Conservation (phyloP, 2,329 filamentous ascomycete genomes). For the Ceratocystis huliohia region DNA sequence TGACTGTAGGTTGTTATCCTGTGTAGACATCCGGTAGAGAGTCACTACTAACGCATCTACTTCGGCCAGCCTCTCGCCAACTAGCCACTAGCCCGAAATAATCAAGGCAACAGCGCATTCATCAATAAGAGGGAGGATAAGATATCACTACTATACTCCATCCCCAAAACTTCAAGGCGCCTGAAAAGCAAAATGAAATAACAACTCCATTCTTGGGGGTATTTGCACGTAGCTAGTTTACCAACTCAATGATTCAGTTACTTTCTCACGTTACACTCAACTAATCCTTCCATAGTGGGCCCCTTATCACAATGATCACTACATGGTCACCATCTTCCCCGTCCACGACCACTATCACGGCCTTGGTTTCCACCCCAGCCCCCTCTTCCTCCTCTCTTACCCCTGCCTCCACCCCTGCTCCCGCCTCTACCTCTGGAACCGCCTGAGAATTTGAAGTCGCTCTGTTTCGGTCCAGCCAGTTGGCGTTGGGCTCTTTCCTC, state of each 20-base stretch:
- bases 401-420: slow-evolving; percentile 28
- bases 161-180: too few relatives aligned
- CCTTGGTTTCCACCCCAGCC: slow-evolving; percentile 26
- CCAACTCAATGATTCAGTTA: too few relatives aligned
- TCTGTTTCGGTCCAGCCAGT: slow-evolving; percentile 32
- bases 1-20: slow-evolving; percentile 29
- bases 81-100: background rate
- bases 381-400: slow-evolving; percentile 31
- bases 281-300: background rate
- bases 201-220: background rate
- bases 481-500: slow-evolving; percentile 54
- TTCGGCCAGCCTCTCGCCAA: slow-evolving; percentile 5
- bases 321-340: slow-evolving; percentile 1
- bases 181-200: background rate
- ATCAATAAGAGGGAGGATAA: too few relatives aligned
- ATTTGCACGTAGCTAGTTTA: background rate
- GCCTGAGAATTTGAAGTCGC: slow-evolving; percentile 25
- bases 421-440: slow-evolving; percentile 31
- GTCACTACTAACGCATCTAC: background rate
- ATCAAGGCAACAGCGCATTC: background rate
- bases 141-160: too few relatives aligned
- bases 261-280: background rate
- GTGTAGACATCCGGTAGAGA: background rate
- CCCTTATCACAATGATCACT: background rate
- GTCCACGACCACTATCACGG: slow-evolving; percentile 23